Base-by-base conservation (phyloP, 345 rosid genomes). In the Boechera retrofracta region DNA sequence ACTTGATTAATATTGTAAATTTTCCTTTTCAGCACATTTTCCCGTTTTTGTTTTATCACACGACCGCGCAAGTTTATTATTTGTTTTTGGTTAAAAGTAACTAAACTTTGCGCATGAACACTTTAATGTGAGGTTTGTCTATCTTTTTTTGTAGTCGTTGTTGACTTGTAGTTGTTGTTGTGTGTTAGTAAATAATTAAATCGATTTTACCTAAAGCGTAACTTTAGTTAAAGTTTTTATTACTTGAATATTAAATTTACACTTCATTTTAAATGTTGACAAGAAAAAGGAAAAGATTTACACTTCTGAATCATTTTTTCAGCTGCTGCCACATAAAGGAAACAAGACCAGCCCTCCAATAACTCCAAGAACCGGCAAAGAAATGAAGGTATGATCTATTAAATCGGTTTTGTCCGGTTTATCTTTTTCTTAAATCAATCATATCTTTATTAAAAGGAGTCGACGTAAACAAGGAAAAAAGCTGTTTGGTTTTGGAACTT, bases 341-440 rank as follows among this genome's bases (percentile, higher is more conserved):
- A 73, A 59, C 77, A 82, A 73, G 16, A 77, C 56, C 42, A 88
- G 86, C 75, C 86, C 88, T 59, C 83, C 89, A 51, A 84, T 84
- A 44, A 86, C 98, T 72, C 96, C 96, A 65, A 83, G 94, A 79
- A 92, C 86, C 62, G 91, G 93, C 49, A 88, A 86, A 80, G 96
- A 91, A 84, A 84, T 88, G 78, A 91, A 87, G 94, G 98, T 93
- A 84, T 2, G 35, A 53, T 28, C 39, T 44, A 36, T 71, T 36
- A 44, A 18, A 66, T 56, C 77, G 73, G 57, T 8, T 56, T 47
- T 64, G 0, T 64, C 35, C 63, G 56, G 72, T 58, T 65, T 49
- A 66, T 71, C 31, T 38, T 38, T 65, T 33, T 21, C 48, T 59
- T 33, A 78, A 66, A 72, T 59, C 73, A 66, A 72, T 72, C 73